A percentile compares a stretch with the other conserved stretches of the same genome.
Evolutionary conservation across 2,329 filamentous ascomycete genomes (phyloP).

Genomic region (Sphaerostilbella broomeana): DNA sequence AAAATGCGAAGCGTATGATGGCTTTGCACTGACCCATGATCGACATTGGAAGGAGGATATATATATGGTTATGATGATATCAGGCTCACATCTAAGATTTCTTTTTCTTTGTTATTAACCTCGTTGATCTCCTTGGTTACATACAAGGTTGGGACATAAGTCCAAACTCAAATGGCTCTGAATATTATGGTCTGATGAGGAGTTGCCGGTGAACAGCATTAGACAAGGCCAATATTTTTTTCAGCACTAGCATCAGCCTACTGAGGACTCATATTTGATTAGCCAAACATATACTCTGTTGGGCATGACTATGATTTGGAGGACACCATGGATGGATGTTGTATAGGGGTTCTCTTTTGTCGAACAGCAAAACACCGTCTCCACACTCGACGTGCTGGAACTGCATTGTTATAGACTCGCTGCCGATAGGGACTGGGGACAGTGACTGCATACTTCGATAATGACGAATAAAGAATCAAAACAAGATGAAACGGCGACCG

Average conservation of each 20-base stretch:
- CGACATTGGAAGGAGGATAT: neutral
- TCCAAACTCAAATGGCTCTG: neutral
- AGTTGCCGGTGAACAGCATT: neutral
- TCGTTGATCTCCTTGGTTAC: conserved; percentile 10
- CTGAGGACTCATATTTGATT: too few relatives aligned
- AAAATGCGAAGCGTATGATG: conserved; percentile 75
- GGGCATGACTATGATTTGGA: too few relatives aligned
- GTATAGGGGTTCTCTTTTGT: conserved; percentile 7
- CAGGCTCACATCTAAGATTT: conserved; percentile 10
- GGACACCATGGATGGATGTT: conserved; percentile 7
- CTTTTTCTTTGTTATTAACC: conserved; percentile 12
- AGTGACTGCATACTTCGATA: too few relatives aligned
- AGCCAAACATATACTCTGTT: too few relatives aligned
- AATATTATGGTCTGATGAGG: neutral
- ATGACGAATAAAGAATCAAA: too few relatives aligned
- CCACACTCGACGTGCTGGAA: too few relatives aligned
- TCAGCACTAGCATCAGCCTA: too few relatives aligned
- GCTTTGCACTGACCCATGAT: conserved; percentile 34
- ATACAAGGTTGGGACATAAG: neutral
- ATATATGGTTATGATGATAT: conserved; percentile 12
- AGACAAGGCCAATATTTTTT: too few relatives aligned
- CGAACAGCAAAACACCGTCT: too few relatives aligned
- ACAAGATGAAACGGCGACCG: too few relatives aligned
- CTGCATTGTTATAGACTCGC: too few relatives aligned
- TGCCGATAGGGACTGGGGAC: too few relatives aligned